Evolutionary conservation across 805 yeast species (phyloP).

Genomic region (Kluyveromyces dobzhanskii): DNA sequence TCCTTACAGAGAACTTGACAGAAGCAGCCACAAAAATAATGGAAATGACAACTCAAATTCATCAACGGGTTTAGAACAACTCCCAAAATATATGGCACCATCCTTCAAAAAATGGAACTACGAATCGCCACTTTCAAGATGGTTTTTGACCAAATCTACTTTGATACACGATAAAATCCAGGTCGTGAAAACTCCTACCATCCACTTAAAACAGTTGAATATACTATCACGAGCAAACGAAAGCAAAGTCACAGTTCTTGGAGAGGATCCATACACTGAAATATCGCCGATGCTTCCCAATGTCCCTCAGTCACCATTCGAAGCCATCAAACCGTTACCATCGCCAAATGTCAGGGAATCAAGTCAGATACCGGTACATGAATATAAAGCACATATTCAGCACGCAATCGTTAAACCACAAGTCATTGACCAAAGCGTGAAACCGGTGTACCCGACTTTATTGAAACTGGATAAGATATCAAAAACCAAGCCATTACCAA

Average conservation of each 20-base stretch:
- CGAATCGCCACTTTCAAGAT: conserved; percentile 28
- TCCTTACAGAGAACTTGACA: not conserved
- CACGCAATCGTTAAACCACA: not conserved
- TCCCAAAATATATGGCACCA: conserved; percentile 3
- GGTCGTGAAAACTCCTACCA: conserved; percentile 18
- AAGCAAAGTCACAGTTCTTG: conserved; percentile 1
- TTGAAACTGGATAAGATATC: conserved; percentile 1
- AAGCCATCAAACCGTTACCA: conserved; percentile 1
- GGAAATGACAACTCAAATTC: not conserved
- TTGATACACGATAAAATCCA: conserved; percentile 16
- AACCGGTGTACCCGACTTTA: not conserved
- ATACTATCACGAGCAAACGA: conserved; percentile 18
- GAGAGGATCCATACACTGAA: conserved; percentile 2
- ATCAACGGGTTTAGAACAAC: not conserved
- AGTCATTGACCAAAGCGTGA: not conserved
- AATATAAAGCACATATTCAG: not conserved
- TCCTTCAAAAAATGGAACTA: conserved; percentile 21
- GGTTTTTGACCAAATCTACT: conserved; percentile 27
- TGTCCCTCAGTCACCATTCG: conserved; percentile 1
- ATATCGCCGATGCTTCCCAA: conserved; percentile 1
- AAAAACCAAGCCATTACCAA: not conserved
- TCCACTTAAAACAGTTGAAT: conserved; percentile 22
- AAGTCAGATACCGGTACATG: not conserved
- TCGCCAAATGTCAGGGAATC: conserved; percentile 1
- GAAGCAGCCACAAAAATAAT: not conserved